Conservation (phyloP, 108 stramenopile species). For the Fragilariopsis cylindrus region DNA sequence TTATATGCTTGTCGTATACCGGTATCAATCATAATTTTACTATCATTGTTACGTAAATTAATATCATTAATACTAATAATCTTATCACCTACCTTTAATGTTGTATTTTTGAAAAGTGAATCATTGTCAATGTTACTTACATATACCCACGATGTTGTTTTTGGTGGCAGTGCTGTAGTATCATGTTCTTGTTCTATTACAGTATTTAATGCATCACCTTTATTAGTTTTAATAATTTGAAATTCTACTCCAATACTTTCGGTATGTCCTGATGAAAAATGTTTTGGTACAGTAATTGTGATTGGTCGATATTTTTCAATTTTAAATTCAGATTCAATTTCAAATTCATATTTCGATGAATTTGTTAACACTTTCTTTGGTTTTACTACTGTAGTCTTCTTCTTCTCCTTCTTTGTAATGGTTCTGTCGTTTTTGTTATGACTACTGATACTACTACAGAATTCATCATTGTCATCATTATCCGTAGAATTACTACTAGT, state of each 20-base stretch:
- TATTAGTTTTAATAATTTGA: neutral
- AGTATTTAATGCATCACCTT: too few relatives aligned
- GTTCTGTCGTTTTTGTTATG: too few relatives aligned
- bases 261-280: too few relatives aligned
- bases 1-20: constrained; percentile 11
- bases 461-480: too few relatives aligned
- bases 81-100: constrained; percentile 27
- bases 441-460: too few relatives aligned
- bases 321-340: constrained; percentile 12
- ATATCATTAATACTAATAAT: constrained; percentile 24
- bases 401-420: neutral
- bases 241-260: neutral
- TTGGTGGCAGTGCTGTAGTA: neutral
- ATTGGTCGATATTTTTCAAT: constrained; percentile 21
- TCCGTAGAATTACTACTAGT: too few relatives aligned
- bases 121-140: constrained; percentile 8
- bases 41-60: neutral
- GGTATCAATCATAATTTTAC: neutral
- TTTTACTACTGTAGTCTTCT: neutral
- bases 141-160: neutral
- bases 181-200: neutral
- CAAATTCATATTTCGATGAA: neutral
- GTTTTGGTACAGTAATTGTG: constrained; percentile 28
- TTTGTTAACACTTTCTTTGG: neutral
- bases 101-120: constrained; percentile 24